Evolutionary conservation across 805 yeast genomes (phyloP), one percentile per base, ranked within the genome.

Genomic region (Lachancea lanzarotensis): DNA sequence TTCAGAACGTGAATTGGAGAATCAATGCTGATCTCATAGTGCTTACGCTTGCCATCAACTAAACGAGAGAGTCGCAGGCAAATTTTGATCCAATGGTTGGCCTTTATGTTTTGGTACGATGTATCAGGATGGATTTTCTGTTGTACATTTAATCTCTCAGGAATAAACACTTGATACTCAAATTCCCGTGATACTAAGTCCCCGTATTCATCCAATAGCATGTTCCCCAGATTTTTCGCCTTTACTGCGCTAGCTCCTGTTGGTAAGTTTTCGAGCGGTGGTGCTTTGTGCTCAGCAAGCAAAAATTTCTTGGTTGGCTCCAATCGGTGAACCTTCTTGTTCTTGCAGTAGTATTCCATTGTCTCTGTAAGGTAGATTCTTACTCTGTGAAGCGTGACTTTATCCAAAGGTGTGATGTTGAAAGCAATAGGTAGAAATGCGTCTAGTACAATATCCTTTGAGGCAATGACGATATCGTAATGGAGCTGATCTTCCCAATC

Each of bases 71-170:
- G 70, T 42, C 98, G 69, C 42, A 93, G 67, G 51, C 95, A 84
- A 13, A 93, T 75, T 66, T 93, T 93, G 56, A 93, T 81, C 97
- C 98, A 93, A 66, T 93, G 99, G 56, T 86, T 91, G 6, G 93
- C 75, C 66, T 88, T 90, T 50, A 93, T 88, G 54, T 80, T 81
- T 19, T 75, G 78, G 53, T 75, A 82, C 2, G 86, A 78, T 0
- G 96, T 86, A 63, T 93, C 95, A 1, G 98, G 96, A 56, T 88
- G 96, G 25, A 84, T 65, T 46, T 69, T 72, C 43, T 72, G 74
- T 38, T 75, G 74, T 19, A 75, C 76, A 42, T 75, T 75, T 46
- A 87, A 70, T 41, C 69, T 68, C 49, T 79, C 79, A 1, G 98
- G 98, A 18, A 93, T 82, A 51, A 74, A 84, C n/a, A 89, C 78